phyloP scores from a whole-genome alignment of 257 asterid species.

The Plantago major region DNA sequence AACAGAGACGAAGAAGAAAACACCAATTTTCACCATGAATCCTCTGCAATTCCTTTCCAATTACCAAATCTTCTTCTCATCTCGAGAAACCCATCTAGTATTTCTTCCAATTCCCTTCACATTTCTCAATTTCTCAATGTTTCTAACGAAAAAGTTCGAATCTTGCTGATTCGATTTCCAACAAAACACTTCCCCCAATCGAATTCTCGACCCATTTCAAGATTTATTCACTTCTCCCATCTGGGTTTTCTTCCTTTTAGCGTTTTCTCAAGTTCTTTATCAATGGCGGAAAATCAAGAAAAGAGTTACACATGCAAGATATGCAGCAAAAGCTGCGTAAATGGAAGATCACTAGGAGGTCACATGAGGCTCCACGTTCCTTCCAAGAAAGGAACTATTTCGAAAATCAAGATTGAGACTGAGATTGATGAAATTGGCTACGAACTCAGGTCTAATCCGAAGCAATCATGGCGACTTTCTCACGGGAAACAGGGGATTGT shows the following conservation, averaged over 20 bases:
- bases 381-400: slow-evolving; percentile 30
- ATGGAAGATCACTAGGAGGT: slow-evolving; percentile 87
- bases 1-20: slow-evolving; percentile 7
- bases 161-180: slow-evolving; percentile 25
- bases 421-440: slow-evolving; percentile 30
- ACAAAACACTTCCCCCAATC: neutral
- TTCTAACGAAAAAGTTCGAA: slow-evolving; percentile 19
- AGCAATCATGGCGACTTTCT: slow-evolving; percentile 67
- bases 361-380: slow-evolving; percentile 90
- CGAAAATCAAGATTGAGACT: slow-evolving; percentile 22
- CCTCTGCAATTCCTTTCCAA: neutral
- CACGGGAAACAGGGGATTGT: slow-evolving; percentile 28
- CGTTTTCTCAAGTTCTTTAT: slow-evolving; percentile 18
- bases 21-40: neutral
- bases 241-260: slow-evolving; percentile 25
- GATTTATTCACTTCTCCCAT: slow-evolving; percentile 12
- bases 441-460: slow-evolving; percentile 62
- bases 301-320: slow-evolving; percentile 56
- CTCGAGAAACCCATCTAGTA: slow-evolving; percentile 6
- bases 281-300: slow-evolving; percentile 41
- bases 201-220: slow-evolving; percentile 13
- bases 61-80: slow-evolving; percentile 30
- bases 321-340: slow-evolving; percentile 61
- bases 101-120: slow-evolving; percentile 9
- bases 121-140: slow-evolving; percentile 5